Conservation (phyloP, 2,329 filamentous ascomycete species). For the Cladosporium phlei region DNA sequence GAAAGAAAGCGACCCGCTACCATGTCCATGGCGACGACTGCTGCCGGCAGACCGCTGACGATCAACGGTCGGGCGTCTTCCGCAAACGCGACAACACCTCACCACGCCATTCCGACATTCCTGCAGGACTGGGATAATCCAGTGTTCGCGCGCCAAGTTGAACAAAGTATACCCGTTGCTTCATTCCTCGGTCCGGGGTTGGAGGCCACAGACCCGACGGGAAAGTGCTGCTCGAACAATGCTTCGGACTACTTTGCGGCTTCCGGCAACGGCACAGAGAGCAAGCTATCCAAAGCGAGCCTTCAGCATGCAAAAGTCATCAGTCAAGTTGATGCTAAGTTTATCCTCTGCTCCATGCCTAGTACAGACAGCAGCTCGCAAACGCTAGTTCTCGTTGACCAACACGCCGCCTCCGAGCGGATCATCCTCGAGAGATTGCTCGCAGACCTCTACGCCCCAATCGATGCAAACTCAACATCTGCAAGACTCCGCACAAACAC, state of each 20-base stretch:
- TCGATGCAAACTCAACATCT: slow-evolving; percentile 1
- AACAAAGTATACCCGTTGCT: slow-evolving; percentile 29
- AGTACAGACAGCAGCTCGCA: slow-evolving; percentile 16
- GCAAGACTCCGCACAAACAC: slow-evolving; percentile 3
- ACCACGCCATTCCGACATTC: background rate
- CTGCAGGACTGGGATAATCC: slow-evolving; percentile 69
- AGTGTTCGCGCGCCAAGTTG: slow-evolving; percentile 53
- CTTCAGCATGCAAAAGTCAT: slow-evolving; percentile 62
- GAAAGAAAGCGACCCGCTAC: slow-evolving; percentile 14
- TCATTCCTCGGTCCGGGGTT: background rate
- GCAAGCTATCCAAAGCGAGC: slow-evolving; percentile 20
- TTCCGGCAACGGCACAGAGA: background rate
- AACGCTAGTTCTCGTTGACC: slow-evolving; percentile 73
- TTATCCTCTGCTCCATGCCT: slow-evolving; percentile 65
- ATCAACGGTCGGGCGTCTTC: slow-evolving; percentile 23
- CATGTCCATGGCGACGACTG: slow-evolving; percentile 22
- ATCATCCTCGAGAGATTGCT: slow-evolving; percentile 73
- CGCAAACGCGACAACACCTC: too few species aligned
- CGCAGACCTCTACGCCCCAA: slow-evolving; percentile 45
- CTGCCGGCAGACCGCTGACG: slow-evolving; percentile 31
- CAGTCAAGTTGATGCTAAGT: slow-evolving; percentile 83
- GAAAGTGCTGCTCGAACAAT: background rate
- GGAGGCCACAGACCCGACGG: background rate
- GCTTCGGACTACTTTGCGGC: background rate
- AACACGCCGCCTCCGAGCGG: slow-evolving; percentile 92